Conservation (phyloP, 2,329 filamentous ascomycete species). For the Metarhizium rileyi region DNA sequence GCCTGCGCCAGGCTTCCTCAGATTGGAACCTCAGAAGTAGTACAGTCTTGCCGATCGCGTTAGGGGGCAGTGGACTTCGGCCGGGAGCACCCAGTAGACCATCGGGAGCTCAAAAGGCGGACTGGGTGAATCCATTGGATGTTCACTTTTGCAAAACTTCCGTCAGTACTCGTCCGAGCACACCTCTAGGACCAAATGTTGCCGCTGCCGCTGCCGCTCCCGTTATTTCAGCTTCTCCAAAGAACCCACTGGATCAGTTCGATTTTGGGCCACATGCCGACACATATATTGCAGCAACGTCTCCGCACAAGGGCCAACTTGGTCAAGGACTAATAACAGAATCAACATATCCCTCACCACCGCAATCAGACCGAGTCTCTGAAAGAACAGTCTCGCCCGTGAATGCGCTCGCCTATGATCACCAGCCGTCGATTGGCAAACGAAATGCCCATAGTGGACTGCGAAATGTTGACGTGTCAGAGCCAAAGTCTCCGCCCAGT, state of each 20-base stretch:
- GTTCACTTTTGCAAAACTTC: constrained; percentile 29
- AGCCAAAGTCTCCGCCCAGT: constrained; percentile 26
- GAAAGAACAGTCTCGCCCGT: constrained; percentile 13
- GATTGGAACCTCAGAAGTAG: constrained; percentile 26
- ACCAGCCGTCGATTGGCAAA: constrained; percentile 11
- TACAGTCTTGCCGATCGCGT: constrained; percentile 21
- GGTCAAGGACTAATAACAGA: not conserved
- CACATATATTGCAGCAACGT: not conserved
- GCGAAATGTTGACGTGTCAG: constrained; percentile 16
- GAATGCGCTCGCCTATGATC: constrained; percentile 6
- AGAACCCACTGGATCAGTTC: constrained; percentile 31
- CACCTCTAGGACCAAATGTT: not conserved
- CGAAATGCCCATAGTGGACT: constrained; percentile 16
- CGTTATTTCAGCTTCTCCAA: constrained; percentile 12
- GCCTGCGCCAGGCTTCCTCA: constrained; percentile 25
- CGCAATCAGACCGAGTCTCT: constrained; percentile 23
- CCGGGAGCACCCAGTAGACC: constrained; percentile 16
- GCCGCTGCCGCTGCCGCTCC: not conserved
- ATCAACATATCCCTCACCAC: constrained; percentile 27
- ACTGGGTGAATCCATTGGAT: constrained; percentile 39
- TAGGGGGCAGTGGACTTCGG: constrained; percentile 20
- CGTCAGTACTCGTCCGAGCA: constrained; percentile 8
- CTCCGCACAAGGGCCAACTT: not conserved
- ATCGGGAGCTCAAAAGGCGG: constrained; percentile 22
- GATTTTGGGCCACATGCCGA: constrained; percentile 22